Base-by-base conservation (phyloP, 306 rosid species). In the Ochetophila trinervis region DNA sequence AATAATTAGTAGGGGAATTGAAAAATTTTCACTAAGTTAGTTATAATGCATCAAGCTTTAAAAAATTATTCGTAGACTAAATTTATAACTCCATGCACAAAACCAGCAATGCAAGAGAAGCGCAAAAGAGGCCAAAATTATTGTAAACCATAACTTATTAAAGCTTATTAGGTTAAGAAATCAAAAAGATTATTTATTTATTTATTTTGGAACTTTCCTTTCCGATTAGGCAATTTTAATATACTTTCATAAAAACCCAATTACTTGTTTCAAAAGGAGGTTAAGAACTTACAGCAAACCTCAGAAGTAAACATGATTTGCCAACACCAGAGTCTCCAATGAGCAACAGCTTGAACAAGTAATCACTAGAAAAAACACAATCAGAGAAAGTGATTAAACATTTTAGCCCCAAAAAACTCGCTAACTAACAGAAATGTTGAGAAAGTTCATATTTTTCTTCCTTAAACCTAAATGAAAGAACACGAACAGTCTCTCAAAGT, bases 311-410 rank as follows among this genome's bases (percentile, higher is more conserved):
- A 76, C 98, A 93, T n/a, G 98, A 93, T 82, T 93, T 93, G 58
- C 98, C 98, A 23, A 93, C 98, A 71, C 98, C 98, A 45, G 98
- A 93, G 78, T 93, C 98, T 72, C 98, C 98, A 55, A 93, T 93
- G 60, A 93, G 85, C 81, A 93, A 76, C 73, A 93, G 98, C 91
- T 93, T 93, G 74, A 93, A 93, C 84, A 93, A 82, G 71, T 93
- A 93, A 78, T 93, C 98, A 50, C 98, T 93, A 87, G 80, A 69
- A 13, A 70, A 48, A 77, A 9, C 4, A 56, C 5, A 42, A 24
- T 20, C 47, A 36, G 18, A 53, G 48, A 2, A 1, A 24, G 19
- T 50, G 54, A 50, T n/a, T 50, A 2, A 4, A 3, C 8, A n/a
- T 7, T 16, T 19, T 50, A 16, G 10, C 21, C 1, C 5, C 22